A percentile compares a stretch with the other conserved stretches of the same genome.
Evolutionary conservation across 305 asterid genomes (phyloP).

Genomic region (Fraxinus latifolia): DNA sequence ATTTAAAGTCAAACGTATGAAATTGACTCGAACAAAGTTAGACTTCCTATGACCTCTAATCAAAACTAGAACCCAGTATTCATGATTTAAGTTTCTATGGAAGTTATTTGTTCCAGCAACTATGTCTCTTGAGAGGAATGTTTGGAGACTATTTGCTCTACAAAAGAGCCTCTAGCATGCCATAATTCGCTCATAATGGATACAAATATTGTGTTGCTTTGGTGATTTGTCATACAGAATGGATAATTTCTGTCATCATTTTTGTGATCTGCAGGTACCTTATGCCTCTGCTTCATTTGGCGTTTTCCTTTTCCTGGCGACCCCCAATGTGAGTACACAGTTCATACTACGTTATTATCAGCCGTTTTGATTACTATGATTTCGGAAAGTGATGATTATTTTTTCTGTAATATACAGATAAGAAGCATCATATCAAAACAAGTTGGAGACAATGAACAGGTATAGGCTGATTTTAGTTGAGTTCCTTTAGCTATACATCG

Average conservation of each 20-base stretch:
- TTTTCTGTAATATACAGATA: constrained; percentile 27
- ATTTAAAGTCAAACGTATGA: background rate
- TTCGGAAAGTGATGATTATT: constrained; percentile 3
- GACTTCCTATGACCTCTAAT: background rate
- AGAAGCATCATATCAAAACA: constrained; percentile 55
- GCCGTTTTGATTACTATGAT: background rate
- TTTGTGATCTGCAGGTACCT: constrained; percentile 39
- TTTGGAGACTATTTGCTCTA: background rate
- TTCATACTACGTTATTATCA: constrained; percentile 10
- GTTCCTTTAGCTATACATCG: background rate
- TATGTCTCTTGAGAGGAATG: background rate
- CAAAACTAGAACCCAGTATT: background rate
- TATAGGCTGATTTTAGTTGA: background rate
- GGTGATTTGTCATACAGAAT: background rate
- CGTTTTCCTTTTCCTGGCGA: constrained; percentile 36
- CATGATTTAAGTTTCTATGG: background rate
- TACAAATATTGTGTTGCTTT: background rate
- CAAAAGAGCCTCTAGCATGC: background rate
- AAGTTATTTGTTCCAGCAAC: background rate
- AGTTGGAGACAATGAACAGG: constrained; percentile 55
- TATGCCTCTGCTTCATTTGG: constrained; percentile 42
- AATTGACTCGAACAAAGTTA: background rate
- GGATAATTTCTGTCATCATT: background rate
- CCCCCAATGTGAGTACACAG: constrained; percentile 40
- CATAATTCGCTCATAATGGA: constrained; percentile 6